These are phyloP conservation scores for Corynespora cassiicola DNA, from an alignment of 2,329 filamentous ascomycete species.

Conservation along the genomic window DNA sequence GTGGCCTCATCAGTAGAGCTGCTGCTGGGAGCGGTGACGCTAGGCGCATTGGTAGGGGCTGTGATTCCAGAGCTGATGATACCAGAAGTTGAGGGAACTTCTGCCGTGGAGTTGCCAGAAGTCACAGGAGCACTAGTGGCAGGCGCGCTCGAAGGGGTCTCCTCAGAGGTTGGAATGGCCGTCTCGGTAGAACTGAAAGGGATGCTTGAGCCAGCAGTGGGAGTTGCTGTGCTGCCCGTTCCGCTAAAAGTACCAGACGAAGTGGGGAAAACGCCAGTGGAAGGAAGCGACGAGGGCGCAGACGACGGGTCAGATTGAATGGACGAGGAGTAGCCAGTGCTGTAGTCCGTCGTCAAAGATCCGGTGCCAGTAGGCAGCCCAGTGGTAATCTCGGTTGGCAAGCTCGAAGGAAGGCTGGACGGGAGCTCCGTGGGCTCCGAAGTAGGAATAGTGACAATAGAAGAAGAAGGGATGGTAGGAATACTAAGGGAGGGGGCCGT, in stretches of 20 bases:
- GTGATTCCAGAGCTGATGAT: no score
- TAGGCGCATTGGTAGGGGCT: no score
- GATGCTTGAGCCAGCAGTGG: no score
- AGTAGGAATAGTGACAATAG: slow-evolving; percentile 3
- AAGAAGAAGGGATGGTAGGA: slow-evolving; percentile 3
- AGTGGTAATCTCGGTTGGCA: neutral
- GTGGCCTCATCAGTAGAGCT: neutral
- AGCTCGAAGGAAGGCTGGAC: slow-evolving; percentile 1
- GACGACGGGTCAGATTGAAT: no score
- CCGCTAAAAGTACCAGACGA: no score
- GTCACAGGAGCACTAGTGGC: neutral
- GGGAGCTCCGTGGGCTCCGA: neutral
- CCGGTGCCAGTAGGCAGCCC: slow-evolving; percentile 8
- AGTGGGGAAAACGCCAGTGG: no score
- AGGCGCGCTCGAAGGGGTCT: neutral
- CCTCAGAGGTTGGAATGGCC: neutral
- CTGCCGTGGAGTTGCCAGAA: neutral
- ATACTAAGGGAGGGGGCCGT: slow-evolving; percentile 23
- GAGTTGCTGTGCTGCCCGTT: no score
- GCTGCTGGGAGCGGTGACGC: neutral
- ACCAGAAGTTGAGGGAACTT: neutral
- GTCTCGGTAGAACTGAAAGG: slow-evolving; percentile 8
- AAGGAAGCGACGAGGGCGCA: no score
- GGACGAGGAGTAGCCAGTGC: no score
- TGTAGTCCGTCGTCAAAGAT: no score